A percentile compares a stretch with the other conserved stretches of the same genome.
These are phyloP conservation scores for Aspergillus campestris DNA, from an alignment of 495 filamentous ascomycete species.

Conservation along the genomic window DNA sequence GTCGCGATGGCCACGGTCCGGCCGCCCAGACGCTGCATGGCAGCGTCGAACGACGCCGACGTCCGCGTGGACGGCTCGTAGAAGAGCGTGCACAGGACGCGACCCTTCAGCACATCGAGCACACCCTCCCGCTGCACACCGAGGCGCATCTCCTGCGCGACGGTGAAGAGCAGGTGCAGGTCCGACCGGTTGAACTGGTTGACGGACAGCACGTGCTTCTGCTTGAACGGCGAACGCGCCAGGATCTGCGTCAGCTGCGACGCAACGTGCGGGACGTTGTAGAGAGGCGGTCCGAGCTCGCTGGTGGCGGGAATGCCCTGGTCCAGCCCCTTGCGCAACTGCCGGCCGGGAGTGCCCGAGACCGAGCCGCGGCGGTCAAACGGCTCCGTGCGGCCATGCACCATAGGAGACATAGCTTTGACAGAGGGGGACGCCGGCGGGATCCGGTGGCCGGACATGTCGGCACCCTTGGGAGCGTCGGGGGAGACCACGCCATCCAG, in stretches of 20 bases:
- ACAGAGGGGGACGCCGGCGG: slow-evolving; percentile 47
- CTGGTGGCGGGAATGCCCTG: slow-evolving; percentile 26
- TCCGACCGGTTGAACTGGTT: slow-evolving; percentile 79
- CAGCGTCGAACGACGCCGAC: slow-evolving; percentile 91
- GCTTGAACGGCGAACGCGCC: slow-evolving; percentile 72
- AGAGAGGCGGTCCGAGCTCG: slow-evolving; percentile 48
- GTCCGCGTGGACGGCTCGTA: slow-evolving; percentile 96
- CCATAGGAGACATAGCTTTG: slow-evolving; percentile 40
- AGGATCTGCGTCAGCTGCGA: slow-evolving; percentile 61
- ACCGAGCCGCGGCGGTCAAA: slow-evolving; percentile 37
- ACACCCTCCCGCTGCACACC: slow-evolving; percentile 86
- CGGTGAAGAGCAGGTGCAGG: slow-evolving; percentile 86
- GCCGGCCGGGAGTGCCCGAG: slow-evolving; percentile 32
- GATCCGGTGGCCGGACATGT: slow-evolving; percentile 67
- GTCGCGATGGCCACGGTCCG: slow-evolving; percentile 70
- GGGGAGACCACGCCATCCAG: slow-evolving; percentile 59
- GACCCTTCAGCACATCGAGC: slow-evolving; percentile 76
- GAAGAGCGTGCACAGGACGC: slow-evolving; percentile 84
- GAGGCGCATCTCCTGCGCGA: slow-evolving; percentile 92
- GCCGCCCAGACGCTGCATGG: slow-evolving; percentile 95
- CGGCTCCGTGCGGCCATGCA: slow-evolving; percentile 36
- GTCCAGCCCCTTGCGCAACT: slow-evolving; percentile 23
- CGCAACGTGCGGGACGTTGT: slow-evolving; percentile 39
- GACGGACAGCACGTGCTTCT: slow-evolving; percentile 80
- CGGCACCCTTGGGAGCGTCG: slow-evolving; percentile 52